A percentile compares a stretch with the other conserved stretches of the same genome.
Conservation (phyloP, 148 eudicot genomes). For the Cornus kousa region DNA sequence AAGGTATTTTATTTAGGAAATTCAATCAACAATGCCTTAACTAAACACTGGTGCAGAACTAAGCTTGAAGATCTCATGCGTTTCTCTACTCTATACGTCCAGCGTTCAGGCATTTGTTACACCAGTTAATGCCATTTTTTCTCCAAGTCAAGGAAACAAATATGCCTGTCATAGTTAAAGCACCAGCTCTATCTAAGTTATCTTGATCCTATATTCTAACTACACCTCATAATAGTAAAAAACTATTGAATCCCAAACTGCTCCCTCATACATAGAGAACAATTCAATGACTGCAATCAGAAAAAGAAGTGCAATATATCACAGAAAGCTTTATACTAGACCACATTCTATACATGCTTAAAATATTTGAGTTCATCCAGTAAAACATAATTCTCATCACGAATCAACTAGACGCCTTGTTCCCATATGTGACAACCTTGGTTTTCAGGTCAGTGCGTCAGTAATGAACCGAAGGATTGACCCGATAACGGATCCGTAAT, state of each 20-base stretch:
- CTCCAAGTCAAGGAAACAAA: not conserved
- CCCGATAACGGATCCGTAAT: too few relatives aligned
- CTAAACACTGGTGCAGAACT: too few relatives aligned
- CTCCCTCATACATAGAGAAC: not conserved
- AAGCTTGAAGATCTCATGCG: not conserved
- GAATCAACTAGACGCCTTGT: too few relatives aligned
- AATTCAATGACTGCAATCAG: not conserved
- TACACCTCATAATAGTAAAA: not conserved
- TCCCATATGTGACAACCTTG: too few relatives aligned
- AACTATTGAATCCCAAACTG: not conserved
- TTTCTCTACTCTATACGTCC: too few relatives aligned
- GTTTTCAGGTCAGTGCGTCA: too few relatives aligned
- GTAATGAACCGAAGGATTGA: too few relatives aligned
- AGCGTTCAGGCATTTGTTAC: not conserved
- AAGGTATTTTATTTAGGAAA: too few relatives aligned
- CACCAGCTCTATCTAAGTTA: not conserved
- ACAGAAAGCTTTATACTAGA: not conserved
- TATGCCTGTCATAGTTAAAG: not conserved
- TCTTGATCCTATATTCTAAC: not conserved
- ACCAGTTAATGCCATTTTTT: not conserved
- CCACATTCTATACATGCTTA: not conserved
- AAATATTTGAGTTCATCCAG: not conserved
- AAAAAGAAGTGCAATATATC: not conserved
- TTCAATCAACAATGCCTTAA: too few relatives aligned
- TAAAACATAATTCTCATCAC: not conserved